Base-by-base conservation (phyloP, 2,329 filamentous ascomycete species). In the Allantophomopsis lycopodina region DNA sequence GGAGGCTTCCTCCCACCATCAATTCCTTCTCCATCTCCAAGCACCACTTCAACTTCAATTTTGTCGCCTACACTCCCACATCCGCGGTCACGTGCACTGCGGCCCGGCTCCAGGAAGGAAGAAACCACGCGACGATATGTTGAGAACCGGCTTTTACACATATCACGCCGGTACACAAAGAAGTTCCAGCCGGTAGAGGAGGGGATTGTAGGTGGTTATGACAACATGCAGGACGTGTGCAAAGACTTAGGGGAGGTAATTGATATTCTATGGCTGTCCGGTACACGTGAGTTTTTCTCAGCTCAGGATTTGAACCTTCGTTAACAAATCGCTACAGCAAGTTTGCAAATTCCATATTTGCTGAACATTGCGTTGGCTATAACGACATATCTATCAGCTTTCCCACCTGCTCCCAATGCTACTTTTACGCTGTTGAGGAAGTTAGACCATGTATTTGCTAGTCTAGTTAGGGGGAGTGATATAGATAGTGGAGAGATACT, bases 191-290 rank as follows among this genome's bases (percentile, higher is more conserved):
- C 61, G 3, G 60, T 51, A 4, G 70, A 74, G 42, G 59, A 65
- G 11, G 58, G 39, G 6, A 47, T 45, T 21, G 42, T 10, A 5
- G 15, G 18, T 10, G 61, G 61, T 37, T 81, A 79, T 46, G 62
- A 65, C 40, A 73, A 60, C 38, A 83, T 89, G 55, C 66, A 64
- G 37, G 79, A 88, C 52, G 71, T 86, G 4, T 84, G 76, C 40
- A 72, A 65, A 41, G 86, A 94, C 52, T 59, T 94, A 1, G 82
- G 88, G 41, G 68, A 69, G 5, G 56, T 94, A 11, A 62, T 94
- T 13, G 81, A 93, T 56, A 71, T 93, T 7, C 61, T 94, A 5
- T 96, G 89, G 89, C 71, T 85, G 16, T 85, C 79, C 21, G 85
- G 83, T 8, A 94, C 88, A 16, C 86, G 86, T 87, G 66, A 56